Base-by-base conservation (phyloP, 257 asterid species). In the Scutellaria barbata region DNA sequence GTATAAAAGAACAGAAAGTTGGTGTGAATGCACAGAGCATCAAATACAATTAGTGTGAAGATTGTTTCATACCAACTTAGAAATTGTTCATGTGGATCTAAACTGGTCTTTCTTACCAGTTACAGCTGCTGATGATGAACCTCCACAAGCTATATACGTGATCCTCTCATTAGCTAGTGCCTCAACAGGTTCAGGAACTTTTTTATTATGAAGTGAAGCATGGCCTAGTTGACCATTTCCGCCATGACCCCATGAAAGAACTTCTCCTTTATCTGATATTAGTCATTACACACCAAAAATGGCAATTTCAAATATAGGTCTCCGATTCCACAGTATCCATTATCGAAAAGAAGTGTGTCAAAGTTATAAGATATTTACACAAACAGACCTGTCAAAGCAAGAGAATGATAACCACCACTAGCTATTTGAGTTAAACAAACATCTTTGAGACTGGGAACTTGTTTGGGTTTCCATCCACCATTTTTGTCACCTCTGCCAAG, bases 211-310 rank as follows among this genome's bases (percentile, higher is more conserved):
- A 79, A 88, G 82, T 69, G 95, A 83, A 75, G 95, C 87, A 82
- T 88, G 83, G 46, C 99, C 99, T 80, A 91, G 88, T 72, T 91
- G 99, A 72, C 99, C 99, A 12, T 85, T 89, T 45, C 96, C 90
- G 12, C 99, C 98, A 75, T 92, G 96, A 66, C 99, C 99, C 99
- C 99, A 95, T 11, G 98, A 91, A 73, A 91, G 82, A 45, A 95
- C 96, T 85, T 89, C 87, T 46, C 99, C 99, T 55, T 89, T 81
- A 70, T 88, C 99, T 94, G 80, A 79, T 59, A 82, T 55, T 30
- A 30, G 35, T 30, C 35, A 48, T 16, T 40, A 70, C 66, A 47
- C 50, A 56, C 42, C 62, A 67, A 58, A 25, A 66, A 54, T 43
- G 68, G 37, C 18, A 47, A 35, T 67, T 17, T 76, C 42, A 69